Base-by-base conservation (phyloP, 495 filamentous ascomycete genomes). In the Lasiosphaeris hirsuta region DNA sequence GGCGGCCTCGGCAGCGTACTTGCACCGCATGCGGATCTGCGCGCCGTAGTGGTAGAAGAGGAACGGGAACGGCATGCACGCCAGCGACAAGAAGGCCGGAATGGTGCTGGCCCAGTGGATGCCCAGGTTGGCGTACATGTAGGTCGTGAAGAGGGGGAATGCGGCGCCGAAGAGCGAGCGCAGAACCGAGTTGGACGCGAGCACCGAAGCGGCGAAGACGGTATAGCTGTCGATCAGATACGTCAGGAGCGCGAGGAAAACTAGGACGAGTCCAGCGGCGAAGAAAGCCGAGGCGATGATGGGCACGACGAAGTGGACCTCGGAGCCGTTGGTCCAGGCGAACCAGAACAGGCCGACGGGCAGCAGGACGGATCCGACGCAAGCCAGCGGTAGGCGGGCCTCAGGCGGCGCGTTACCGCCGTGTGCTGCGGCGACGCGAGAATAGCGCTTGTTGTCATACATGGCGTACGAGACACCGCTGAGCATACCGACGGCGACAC, bases 201-300 rank as follows among this genome's bases (percentile, higher is more conserved):
- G 74, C 1, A 90, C 89, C 0, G 85, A 89, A 1, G 90, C 90
- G 6, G 90, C 89, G 62, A 87, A 94, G 56, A 92, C 87, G 44
- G 85, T 88, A 73, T 92, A 89, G 18, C 85, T 78, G 65, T 91
- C 89, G 61, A 91, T 86, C n/a, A 92, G 78, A 69, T 92, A 94
- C 65, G 84, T 90, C 77, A 90, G 82, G 59, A 90, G 79, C 43
- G 79, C 78, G 18, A 91, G 76, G 77, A 91, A 90, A n/a, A 92
- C 81, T 19, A 73, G 45, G 15, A 81, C 77, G 0, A 78, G 49
- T 0, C 79, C 76, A 7, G 72, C 67, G 7, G 75, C 77, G 61
- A 82, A 85, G 57, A 79, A 69, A 18, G 58, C 67, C 2, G 72
- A 73, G 1, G 71, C 78, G 11, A 78, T 68, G 54, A 81, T 73